Percentiles rank a stretch among this genome's conserved stretches.
These are phyloP conservation scores for Chlamydomonas sp. DNA, from an alignment of 139 green algal species.

Conservation along the genomic window DNA sequence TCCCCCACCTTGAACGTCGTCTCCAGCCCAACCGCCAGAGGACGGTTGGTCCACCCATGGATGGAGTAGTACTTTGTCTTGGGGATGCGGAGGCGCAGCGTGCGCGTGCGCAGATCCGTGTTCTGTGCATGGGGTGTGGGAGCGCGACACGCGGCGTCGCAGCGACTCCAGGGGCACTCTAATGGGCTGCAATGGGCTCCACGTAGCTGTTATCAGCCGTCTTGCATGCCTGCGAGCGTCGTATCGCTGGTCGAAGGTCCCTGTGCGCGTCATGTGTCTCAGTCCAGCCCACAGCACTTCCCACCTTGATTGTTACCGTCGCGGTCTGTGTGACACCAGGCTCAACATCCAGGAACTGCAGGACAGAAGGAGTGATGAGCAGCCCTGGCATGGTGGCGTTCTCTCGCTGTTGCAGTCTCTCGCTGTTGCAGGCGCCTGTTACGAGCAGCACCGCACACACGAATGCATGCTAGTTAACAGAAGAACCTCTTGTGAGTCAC, in stretches of 20 bases:
- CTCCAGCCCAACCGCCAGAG: conserved; percentile 29
- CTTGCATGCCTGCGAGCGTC: no score
- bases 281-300: neutral
- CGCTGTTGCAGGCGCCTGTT: no score
- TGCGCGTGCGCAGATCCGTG: conserved; percentile 13
- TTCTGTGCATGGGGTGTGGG: conserved; percentile 21
- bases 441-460: no score
- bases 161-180: no score
- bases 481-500: no score
- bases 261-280: no score
- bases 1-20: conserved; percentile 31
- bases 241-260: no score
- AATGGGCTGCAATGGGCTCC: no score
- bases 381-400: neutral
- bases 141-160: neutral
- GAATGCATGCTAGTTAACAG: no score
- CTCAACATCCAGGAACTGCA: conserved; percentile 18
- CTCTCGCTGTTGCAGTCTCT: no score
- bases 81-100: conserved; percentile 24
- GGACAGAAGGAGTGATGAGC: conserved; percentile 7
- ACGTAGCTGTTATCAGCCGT: no score
- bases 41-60: conserved; percentile 27
- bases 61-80: conserved; percentile 36
- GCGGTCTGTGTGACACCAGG: conserved; percentile 4
- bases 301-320: conserved; percentile 29